These are phyloP conservation scores for Glycyrrhiza uralensis DNA, from an alignment of 306 rosid genomes.

Conservation along the genomic window DNA sequence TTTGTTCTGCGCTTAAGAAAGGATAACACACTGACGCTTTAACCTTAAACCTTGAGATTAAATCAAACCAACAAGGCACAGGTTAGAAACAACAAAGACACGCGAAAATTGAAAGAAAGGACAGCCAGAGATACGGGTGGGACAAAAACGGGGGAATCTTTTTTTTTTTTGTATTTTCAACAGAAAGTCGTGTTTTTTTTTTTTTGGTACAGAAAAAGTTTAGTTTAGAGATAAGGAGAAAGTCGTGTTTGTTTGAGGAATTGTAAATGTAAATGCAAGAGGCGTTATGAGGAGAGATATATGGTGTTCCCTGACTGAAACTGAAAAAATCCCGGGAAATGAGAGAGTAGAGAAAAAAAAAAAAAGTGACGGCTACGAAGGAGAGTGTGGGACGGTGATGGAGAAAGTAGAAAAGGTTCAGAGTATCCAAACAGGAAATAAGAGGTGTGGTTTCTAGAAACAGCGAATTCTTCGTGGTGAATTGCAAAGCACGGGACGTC, in stretches of 20 bases:
- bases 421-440: background rate
- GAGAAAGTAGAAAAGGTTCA: background rate
- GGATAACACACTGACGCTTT: slow-evolving; percentile 25
- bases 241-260: background rate
- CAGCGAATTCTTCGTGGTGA: background rate
- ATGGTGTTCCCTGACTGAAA: background rate
- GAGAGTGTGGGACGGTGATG: background rate
- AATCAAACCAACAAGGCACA: slow-evolving; percentile 29
- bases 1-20: slow-evolving; percentile 39
- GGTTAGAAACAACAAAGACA: background rate
- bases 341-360: too few relatives aligned
- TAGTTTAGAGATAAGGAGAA: too few relatives aligned
- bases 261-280: background rate
- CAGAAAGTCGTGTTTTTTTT: background rate
- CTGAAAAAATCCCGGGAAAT: background rate
- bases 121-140: background rate
- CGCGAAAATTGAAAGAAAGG: background rate
- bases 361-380: background rate
- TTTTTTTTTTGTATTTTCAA: background rate
- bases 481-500: background rate
- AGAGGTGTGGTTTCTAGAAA: background rate
- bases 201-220: too few relatives aligned
- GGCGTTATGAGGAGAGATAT: background rate
- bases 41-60: slow-evolving; percentile 39
- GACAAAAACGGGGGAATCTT: background rate